Base-by-base conservation (phyloP, 2,329 filamentous ascomycete genomes). In the Dactylella cylindrospora region DNA sequence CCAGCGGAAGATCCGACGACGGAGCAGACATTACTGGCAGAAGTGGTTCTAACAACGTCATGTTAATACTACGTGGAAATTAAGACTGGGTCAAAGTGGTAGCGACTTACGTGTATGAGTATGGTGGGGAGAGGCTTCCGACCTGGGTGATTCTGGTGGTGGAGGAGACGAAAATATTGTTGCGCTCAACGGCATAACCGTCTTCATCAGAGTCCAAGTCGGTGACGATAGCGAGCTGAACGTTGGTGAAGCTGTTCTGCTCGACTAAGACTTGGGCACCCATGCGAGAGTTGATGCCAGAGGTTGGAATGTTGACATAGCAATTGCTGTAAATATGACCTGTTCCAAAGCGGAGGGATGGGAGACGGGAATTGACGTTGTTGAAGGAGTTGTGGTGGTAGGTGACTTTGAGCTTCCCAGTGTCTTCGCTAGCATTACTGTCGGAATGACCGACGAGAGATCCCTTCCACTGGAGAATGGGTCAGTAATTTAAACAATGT, bases 361-460 rank as follows among this genome's bases (percentile, higher is more conserved):
- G 84, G 0, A 73, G 75, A 51, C 84, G 83, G 5, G 79, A 83
- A 76, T 84, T 82, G 70, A 84, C 72, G 75, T 85, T 84, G 66
- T 70, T 69, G 77, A 77, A 85, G 75, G 80, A 76, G 78, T 86
- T 86, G 76, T 84, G 80, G 73, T 78, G 77, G 71, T 83, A 84
- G 52, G 84, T 86, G 50, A 86, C 75, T 69, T 75, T 79, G 38
- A 86, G 76, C 69, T 82, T 76, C 66, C 83, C 83, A 5, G 70
- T 79, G 73, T 86, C 84, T 66, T 84, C 78, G 43, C 68, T 73
- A 26, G 65, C 73, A 74, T 84, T 84, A 72, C 65, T 76, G 75
- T 84, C 79, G 29, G 76, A 79, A 76, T 84, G 81, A 10, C 80
- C 81, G 52, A 83, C 74, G 6, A 84, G 74, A 0, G 77, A 79